Base-by-base conservation (phyloP, 805 yeast genomes). In the Candida odintsovae region DNA sequence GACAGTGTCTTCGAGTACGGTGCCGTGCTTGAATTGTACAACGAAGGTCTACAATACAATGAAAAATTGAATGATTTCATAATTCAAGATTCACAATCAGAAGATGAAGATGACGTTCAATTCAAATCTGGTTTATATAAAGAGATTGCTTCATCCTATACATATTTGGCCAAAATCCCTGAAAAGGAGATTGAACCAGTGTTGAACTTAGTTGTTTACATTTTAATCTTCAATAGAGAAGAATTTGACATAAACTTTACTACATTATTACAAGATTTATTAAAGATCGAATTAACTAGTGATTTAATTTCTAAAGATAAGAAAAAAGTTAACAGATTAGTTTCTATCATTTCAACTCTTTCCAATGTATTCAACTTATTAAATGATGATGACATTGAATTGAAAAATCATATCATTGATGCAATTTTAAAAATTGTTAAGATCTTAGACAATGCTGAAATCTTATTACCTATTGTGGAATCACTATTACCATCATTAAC, bases 1-100 rank as follows among this genome's bases (percentile, higher is more conserved):
- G 77, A 70, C 49, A 47, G 61, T 5, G 59, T 61, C 45, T 26
- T 58, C 51, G 62, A 56, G 33, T 66, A 63, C 43, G 65, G 71
- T 22, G 43, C 57, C 15, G 49, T 61, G 18, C 50, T 69, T 18
- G 61, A 58, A 41, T 55, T 64, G 22, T 57, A 57, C 56, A 41
- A 46, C 40, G 45, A 44, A 21, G 46, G 50, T 6, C 39, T 44
- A 8, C 44, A 48, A 26, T 56, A 47, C 29, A 50, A 41, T 19
- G 54, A 44, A 22, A 53, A 50, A 38, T 47, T 56, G 19, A 52
- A 48, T 37, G 28, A 51, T 13, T 53, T 50, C 41, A 44, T 49
- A 40, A 36, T 43, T 16, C 33, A 42, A 19, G 38, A 44, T 18
- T 33, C 38, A 10, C 51, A 52, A n/a, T 54, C 50, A 11, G 51